Conservation (phyloP, 1,139 yeast genomes). For the Suhomyces maxii region DNA sequence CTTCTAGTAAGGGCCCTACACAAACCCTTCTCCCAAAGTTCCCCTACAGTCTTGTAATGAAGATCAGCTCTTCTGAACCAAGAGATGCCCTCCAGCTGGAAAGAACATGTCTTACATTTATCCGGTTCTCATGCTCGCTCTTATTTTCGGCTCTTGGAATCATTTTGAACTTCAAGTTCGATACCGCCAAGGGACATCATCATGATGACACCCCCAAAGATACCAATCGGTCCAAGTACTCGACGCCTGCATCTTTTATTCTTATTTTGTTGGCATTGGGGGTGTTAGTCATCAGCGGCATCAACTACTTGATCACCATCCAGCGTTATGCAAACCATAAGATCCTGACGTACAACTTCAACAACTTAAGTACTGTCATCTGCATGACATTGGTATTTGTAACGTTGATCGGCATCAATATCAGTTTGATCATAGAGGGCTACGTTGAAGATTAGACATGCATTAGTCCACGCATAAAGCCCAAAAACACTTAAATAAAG, state of each 20-base stretch:
- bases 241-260: constrained; percentile 38
- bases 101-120: constrained; percentile 54
- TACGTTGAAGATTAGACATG: constrained; percentile 12
- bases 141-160: constrained; percentile 55
- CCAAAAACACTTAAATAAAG: too few relatives aligned
- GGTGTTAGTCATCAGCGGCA: constrained; percentile 41
- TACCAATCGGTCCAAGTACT: constrained; percentile 19
- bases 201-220: constrained; percentile 8
- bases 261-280: constrained; percentile 42
- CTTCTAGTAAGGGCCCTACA: background rate
- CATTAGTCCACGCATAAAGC: background rate
- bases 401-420: constrained; percentile 43
- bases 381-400: constrained; percentile 43
- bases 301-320: constrained; percentile 50
- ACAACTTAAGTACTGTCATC: constrained; percentile 38
- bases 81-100: constrained; percentile 64
- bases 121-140: constrained; percentile 51
- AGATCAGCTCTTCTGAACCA: constrained; percentile 54
- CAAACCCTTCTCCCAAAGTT: constrained; percentile 7
- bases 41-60: constrained; percentile 33
- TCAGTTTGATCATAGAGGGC: constrained; percentile 43
- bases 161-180: constrained; percentile 49
- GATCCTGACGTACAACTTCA: constrained; percentile 41
- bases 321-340: constrained; percentile 44
- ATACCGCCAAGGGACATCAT: constrained; percentile 24